Conservation (phyloP, 2,329 filamentous ascomycete species). For the Paracorniculantispora psalliotae region DNA sequence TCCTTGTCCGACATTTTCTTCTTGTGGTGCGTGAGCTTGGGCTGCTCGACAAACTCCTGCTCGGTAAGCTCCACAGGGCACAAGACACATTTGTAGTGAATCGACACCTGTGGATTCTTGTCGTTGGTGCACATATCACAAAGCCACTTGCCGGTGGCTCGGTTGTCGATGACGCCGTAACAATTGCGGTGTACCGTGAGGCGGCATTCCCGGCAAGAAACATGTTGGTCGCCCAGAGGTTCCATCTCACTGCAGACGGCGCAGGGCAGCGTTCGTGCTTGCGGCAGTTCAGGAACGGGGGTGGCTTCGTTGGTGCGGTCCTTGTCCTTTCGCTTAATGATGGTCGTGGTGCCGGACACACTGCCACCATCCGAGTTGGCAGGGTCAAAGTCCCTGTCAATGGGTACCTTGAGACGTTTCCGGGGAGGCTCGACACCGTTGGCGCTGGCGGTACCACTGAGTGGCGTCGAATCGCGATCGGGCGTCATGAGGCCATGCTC, state of each 20-base stretch:
- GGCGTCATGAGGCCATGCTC: constrained; percentile 46
- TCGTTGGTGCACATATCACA: constrained; percentile 97
- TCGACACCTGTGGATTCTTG: constrained; percentile 86
- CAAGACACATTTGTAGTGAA: constrained; percentile 87
- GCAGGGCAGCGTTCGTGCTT: constrained; percentile 74
- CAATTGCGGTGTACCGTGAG: constrained; percentile 88
- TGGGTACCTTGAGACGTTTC: constrained; percentile 58
- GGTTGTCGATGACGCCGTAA: constrained; percentile 75
- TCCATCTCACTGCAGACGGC: constrained; percentile 76
- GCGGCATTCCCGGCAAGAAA: constrained; percentile 82
- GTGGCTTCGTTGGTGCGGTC: constrained; percentile 48
- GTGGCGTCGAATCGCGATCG: constrained; percentile 38
- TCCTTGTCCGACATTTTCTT: constrained; percentile 91
- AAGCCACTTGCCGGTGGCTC: constrained; percentile 74
- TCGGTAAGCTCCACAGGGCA: constrained; percentile 80
- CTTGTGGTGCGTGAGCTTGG: constrained; percentile 48
- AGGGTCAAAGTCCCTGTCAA: constrained; percentile 48
- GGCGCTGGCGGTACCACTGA: constrained; percentile 26
- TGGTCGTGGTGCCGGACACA: constrained; percentile 22
- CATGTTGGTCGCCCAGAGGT: constrained; percentile 62
- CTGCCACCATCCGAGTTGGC: constrained; percentile 41
- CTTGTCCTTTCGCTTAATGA: constrained; percentile 53
- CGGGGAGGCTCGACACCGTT: constrained; percentile 49
- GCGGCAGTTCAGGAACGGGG: constrained; percentile 69
- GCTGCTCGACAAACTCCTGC: constrained; percentile 76